A percentile compares a stretch with the other conserved stretches of the same genome.
phyloP scores from a whole-genome alignment of 352 stramenopile genomes.

The Phytophthora colocasiae region DNA sequence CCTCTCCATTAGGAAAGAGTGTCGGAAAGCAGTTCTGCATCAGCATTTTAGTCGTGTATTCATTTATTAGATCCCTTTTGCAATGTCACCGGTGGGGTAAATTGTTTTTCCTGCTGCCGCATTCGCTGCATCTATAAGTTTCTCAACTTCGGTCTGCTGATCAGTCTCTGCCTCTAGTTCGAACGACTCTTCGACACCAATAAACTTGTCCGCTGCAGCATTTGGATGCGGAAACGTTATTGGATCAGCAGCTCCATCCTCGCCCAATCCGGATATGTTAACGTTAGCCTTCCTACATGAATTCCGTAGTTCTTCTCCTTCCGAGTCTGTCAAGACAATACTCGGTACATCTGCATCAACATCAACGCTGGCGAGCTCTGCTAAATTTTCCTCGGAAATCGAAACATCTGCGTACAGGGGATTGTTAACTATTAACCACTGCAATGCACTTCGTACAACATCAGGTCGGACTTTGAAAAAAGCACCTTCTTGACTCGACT shows the following conservation, averaged over 20 bases:
- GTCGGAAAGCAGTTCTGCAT: constrained; percentile 21
- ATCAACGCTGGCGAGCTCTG: background rate
- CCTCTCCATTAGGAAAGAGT: constrained; percentile 9
- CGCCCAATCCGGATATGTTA: too few species aligned
- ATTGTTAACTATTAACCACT: background rate
- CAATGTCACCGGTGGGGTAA: background rate
- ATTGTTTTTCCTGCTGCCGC: background rate
- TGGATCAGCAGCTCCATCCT: background rate
- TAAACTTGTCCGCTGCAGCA: background rate
- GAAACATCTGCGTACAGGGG: background rate
- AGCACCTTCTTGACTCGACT: background rate
- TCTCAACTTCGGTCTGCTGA: background rate
- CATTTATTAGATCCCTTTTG: constrained; percentile 4
- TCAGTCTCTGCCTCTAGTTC: background rate
- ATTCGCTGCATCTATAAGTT: background rate
- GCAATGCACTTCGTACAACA: background rate
- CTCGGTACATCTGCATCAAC: background rate
- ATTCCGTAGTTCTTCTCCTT: background rate
- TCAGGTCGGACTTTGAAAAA: background rate
- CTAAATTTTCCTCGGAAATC: background rate
- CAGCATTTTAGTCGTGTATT: constrained; percentile 7
- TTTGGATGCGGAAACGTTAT: background rate
- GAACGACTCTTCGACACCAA: background rate
- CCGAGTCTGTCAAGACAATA: background rate
- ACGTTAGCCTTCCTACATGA: background rate